A percentile compares a stretch with the other conserved stretches of the same genome.
These are phyloP conservation scores for Globisporangium solare DNA, from an alignment of 352 stramenopile species.

Conservation along the genomic window DNA sequence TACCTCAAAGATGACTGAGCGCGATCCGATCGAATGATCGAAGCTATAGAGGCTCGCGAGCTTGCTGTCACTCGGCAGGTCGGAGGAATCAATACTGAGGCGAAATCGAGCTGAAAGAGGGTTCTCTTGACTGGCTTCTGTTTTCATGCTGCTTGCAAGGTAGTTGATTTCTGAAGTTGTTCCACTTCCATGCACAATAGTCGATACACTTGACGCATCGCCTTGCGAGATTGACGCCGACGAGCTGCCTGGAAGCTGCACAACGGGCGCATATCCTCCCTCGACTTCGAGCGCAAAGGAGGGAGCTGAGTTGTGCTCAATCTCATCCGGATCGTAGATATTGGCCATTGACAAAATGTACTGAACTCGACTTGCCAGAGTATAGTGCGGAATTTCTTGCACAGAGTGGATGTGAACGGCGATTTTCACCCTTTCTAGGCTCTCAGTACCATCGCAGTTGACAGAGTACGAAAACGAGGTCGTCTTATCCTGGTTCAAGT, in stretches of 20 bases:
- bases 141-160: conserved; percentile 3
- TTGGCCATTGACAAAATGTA: conserved; percentile 16
- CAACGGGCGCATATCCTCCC: conserved; percentile 10
- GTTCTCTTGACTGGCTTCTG: conserved; percentile 13
- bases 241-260: conserved; percentile 8
- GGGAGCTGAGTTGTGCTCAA: conserved; percentile 27
- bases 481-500: conserved; percentile 1
- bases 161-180: conserved; percentile 9
- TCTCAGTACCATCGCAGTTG: conserved; percentile 7
- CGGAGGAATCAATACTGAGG: conserved; percentile 2
- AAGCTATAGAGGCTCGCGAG: conserved; percentile 5
- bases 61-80: conserved; percentile 2
- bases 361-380: conserved; percentile 18
- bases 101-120: conserved; percentile 8
- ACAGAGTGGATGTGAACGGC: conserved; percentile 5
- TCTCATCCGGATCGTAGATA: conserved; percentile 23
- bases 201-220: background rate
- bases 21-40: conserved; percentile 7
- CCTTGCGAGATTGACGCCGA: conserved; percentile 2
- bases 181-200: conserved; percentile 11
- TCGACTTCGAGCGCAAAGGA: conserved; percentile 15
- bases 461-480: conserved; percentile 14
- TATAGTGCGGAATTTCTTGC: conserved; percentile 19
- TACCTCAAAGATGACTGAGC: conserved; percentile 13
- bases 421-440: background rate